Conservation (phyloP, 352 stramenopile genomes). For the Globisporangium cylindrosporum region DNA sequence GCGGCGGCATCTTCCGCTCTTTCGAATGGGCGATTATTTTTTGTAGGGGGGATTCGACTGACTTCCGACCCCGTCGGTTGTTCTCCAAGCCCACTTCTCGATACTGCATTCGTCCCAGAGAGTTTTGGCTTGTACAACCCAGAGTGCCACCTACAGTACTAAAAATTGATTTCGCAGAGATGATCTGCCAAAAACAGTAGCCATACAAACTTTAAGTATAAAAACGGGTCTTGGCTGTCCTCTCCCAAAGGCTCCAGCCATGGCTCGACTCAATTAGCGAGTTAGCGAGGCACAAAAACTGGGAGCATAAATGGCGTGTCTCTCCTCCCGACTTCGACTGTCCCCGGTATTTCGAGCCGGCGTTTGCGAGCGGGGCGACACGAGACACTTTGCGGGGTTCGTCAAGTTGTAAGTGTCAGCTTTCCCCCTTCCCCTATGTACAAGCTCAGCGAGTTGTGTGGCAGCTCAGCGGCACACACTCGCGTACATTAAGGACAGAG, state of each 20-base stretch:
- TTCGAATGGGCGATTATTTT: neutral
- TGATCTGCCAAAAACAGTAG: neutral
- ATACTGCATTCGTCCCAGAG: neutral
- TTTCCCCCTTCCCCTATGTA: neutral
- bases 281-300: neutral
- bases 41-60: neutral
- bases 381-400: neutral
- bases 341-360: neutral
- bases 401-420: constrained; percentile 3
- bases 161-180: neutral
- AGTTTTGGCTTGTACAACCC: too few species aligned
- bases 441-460: neutral
- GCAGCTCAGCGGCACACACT: neutral
- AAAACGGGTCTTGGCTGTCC: neutral
- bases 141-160: neutral
- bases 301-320: neutral
- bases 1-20: constrained; percentile 1
- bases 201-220: neutral
- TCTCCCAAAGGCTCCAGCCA: neutral
- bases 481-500: constrained; percentile 5
- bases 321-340: neutral
- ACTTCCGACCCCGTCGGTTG: neutral
- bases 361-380: constrained; percentile 2
- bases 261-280: too few species aligned
- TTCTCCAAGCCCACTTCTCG: neutral